Evolutionary conservation across 1,139 yeast species (phyloP).

Genomic region (Debaryomyces fabryi): DNA sequence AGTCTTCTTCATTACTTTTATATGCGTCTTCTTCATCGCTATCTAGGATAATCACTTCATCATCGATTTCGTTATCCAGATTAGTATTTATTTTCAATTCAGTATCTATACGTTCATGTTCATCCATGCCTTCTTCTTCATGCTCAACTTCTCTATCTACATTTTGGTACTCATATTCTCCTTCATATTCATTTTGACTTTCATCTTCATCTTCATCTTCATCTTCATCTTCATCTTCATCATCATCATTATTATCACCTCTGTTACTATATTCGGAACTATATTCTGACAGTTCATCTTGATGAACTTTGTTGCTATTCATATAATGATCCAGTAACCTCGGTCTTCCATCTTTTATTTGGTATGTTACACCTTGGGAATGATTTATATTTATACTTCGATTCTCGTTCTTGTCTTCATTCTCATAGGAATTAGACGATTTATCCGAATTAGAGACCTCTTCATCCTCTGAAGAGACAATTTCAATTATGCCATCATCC

Average conservation of each 20-base stretch:
- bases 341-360: constrained; percentile 3
- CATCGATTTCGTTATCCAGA: not conserved
- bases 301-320: constrained; percentile 10
- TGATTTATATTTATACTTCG: constrained; percentile 5
- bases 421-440: constrained; percentile 13
- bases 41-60: not conserved
- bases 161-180: constrained; percentile 16
- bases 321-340: constrained; percentile 1
- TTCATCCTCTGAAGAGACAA: not conserved
- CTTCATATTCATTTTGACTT: constrained; percentile 10
- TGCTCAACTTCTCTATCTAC: too few relatives aligned
- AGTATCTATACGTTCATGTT: constrained; percentile 12
- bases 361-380: not conserved
- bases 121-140: constrained; percentile 19
- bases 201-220: constrained; percentile 17
- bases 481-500: constrained; percentile 7
- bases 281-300: constrained; percentile 11
- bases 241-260: not conserved
- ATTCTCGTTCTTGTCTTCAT: constrained; percentile 14
- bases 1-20: not conserved
- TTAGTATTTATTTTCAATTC: constrained; percentile 11
- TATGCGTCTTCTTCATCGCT: not conserved
- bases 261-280: not conserved
- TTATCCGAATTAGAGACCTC: not conserved
- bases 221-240: constrained; percentile 22